Evolutionary conservation across 2,329 filamentous ascomycete species (phyloP).

Genomic region (Colletotrichum lentis): DNA sequence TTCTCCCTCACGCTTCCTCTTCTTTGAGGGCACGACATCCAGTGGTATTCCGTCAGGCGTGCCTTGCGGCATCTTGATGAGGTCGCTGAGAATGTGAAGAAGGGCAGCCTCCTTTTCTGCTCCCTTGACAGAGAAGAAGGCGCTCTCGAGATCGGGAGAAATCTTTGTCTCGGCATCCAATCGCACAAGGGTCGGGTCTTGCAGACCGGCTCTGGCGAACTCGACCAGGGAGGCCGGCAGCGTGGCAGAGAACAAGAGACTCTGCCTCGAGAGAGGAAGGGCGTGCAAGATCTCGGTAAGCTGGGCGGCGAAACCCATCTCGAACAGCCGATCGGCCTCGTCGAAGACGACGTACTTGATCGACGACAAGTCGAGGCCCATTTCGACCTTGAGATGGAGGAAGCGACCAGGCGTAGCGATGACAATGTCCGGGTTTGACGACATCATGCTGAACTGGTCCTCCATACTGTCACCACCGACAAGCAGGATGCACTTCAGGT

Average conservation of each 20-base stretch:
- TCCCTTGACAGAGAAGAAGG: slow-evolving; percentile 92
- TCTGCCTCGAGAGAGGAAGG: slow-evolving; percentile 84
- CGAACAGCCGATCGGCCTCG: slow-evolving; percentile 94
- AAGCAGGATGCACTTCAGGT: slow-evolving; percentile 86
- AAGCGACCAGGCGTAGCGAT: slow-evolving; percentile 98
- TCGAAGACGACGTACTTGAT: slow-evolving; percentile 97
- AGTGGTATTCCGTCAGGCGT: slow-evolving; percentile 62
- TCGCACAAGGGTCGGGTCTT: slow-evolving; percentile 89
- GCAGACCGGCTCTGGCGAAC: slow-evolving; percentile 90
- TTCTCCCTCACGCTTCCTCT: slow-evolving; percentile 73
- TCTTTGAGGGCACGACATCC: slow-evolving; percentile 64
- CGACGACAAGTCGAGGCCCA: slow-evolving; percentile 89
- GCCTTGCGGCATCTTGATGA: slow-evolving; percentile 88
- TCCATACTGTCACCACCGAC: slow-evolving; percentile 96
- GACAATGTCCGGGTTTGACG: slow-evolving; percentile 93
- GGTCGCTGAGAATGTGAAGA: slow-evolving; percentile 85
- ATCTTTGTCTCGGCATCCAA: slow-evolving; percentile 95
- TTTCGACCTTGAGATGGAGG: slow-evolving; percentile 95
- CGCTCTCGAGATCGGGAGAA: slow-evolving; percentile 92
- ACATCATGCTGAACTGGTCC: slow-evolving; percentile 93
- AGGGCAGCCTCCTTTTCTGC: slow-evolving; percentile 93
- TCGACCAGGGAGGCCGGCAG: slow-evolving; percentile 93
- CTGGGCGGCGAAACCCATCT: slow-evolving; percentile 97
- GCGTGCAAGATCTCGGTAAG: slow-evolving; percentile 92
- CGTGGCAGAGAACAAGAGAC: slow-evolving; percentile 92